Conservation (phyloP, 2,329 filamentous ascomycete genomes). For the Tolypocladium tropicale region DNA sequence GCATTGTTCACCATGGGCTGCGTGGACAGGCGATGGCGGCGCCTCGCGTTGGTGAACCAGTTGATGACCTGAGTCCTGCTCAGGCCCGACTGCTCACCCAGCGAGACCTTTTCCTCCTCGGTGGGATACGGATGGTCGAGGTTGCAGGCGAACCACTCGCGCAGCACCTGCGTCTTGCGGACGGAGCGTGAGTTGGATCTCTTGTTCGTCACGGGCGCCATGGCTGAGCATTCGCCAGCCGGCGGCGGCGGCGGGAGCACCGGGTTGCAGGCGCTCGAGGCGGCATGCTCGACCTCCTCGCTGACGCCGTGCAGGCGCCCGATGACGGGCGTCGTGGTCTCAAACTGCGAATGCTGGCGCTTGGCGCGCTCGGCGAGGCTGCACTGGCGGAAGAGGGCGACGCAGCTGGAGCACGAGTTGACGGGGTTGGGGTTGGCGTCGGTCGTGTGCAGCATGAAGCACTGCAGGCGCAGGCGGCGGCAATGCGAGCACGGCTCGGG, state of each 20-base stretch:
- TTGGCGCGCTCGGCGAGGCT: constrained; percentile 34
- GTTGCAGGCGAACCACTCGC: constrained; percentile 35
- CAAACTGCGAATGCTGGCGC: constrained; percentile 32
- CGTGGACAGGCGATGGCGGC: constrained; percentile 30
- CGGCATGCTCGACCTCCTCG: constrained; percentile 20
- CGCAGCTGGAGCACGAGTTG: constrained; percentile 37
- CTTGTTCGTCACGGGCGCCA: constrained; percentile 14
- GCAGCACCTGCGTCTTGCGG: constrained; percentile 32
- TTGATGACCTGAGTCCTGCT: constrained; percentile 33
- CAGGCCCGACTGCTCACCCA: constrained; percentile 32
- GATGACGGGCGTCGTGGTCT: constrained; percentile 34
- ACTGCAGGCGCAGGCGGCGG: constrained; percentile 32
- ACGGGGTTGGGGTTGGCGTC: constrained; percentile 37
- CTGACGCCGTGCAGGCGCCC: constrained; percentile 37
- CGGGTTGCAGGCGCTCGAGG: not conserved
- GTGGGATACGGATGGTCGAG: constrained; percentile 37
- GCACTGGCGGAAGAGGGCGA: constrained; percentile 38
- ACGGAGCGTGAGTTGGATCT: constrained; percentile 29
- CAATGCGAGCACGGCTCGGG: constrained; percentile 33
- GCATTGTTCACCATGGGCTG: constrained; percentile 15
- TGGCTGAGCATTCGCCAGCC: not conserved
- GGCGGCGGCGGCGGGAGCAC: constrained; percentile 2
- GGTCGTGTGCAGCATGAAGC: constrained; percentile 35
- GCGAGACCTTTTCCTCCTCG: constrained; percentile 30
- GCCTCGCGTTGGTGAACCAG: constrained; percentile 41